Percentiles rank a stretch among this genome's conserved stretches.
phyloP scores from a whole-genome alignment of 352 stramenopile species.

The Pythium inflatum region DNA sequence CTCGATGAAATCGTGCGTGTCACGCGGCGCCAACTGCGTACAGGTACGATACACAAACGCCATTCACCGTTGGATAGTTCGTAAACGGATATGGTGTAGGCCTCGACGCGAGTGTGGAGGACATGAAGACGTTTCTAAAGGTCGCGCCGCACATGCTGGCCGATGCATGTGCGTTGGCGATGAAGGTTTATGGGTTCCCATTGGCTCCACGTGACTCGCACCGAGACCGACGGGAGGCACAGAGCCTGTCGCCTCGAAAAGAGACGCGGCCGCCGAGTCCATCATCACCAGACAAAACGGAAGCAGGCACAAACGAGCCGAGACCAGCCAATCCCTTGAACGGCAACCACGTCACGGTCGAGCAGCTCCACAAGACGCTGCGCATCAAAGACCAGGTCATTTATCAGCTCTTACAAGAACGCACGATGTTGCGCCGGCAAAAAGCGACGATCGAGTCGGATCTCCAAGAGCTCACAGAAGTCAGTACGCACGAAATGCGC shows the following conservation, averaged over 20 bases:
- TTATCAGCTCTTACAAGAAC: constrained; percentile 76
- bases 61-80: no score
- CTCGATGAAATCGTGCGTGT: constrained; percentile 57
- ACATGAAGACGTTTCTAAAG: constrained; percentile 57
- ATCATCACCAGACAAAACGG: not conserved
- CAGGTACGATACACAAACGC: constrained; percentile 29
- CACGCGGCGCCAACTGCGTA: constrained; percentile 45
- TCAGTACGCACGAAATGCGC: constrained; percentile 81
- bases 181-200: constrained; percentile 47
- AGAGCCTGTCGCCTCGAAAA: not conserved
- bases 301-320: not conserved
- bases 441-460: constrained; percentile 52
- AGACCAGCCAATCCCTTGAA: no score
- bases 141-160: constrained; percentile 39
- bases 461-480: constrained; percentile 63
- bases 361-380: constrained; percentile 41
- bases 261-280: not conserved
- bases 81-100: constrained; percentile 28
- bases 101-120: constrained; percentile 34
- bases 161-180: constrained; percentile 51
- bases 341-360: not conserved
- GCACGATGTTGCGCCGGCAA: constrained; percentile 56
- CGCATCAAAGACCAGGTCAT: constrained; percentile 86
- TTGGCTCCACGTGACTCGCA: not conserved
- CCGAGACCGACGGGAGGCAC: not conserved